Evolutionary conservation across 2,329 filamentous ascomycete species (phyloP), one percentile per base, ranked within the genome.

Genomic region (Aplosporella prunicola): DNA sequence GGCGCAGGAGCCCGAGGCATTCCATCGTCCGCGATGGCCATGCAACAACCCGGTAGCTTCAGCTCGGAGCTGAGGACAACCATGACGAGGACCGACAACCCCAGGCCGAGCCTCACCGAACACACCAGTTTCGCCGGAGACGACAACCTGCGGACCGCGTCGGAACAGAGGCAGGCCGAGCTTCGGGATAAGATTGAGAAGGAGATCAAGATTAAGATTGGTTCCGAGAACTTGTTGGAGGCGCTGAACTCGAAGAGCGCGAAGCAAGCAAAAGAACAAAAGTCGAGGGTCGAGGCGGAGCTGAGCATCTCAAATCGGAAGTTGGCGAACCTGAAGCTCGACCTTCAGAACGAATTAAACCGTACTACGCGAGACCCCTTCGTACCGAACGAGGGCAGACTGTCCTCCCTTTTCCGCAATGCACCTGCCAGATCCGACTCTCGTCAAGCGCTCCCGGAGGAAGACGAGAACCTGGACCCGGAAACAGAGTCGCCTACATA

Each of bases 151-250:
- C 76, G 42, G 61, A 66, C 49, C 44, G 71, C 70, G 8, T 71
- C 78, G 10, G 86, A 93, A 57, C 78, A 86, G 60, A 74, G 78
- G 26, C 77, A 94, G 51, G 74, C 78, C 15, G 69, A 76, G 35
- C 72, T 95, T 45, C 80, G 82, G 52, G 88, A 95, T 50, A 76
- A 81, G 53, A 80, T 98, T 46, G 89, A 87, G 48, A 89, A 93
- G 52, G 93, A 98, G 64, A 80, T 88, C 65, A 96, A 96, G 69
- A 96, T 98, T 57, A 95, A 93, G 61, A 83, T 89, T 51, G 91
- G 91, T 14, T 95, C 89, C 41, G 91, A 98, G 67, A 98, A 98
- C 57, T 80, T 98, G 75, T 70, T 98, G 25, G 91, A 98, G 65
- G 91, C 91, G 9, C 66, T 98, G 47, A 86, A 95, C 58, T 75